These are phyloP conservation scores for Leavenworthia alabamica DNA, from an alignment of 345 rosid species.

Conservation along the genomic window DNA sequence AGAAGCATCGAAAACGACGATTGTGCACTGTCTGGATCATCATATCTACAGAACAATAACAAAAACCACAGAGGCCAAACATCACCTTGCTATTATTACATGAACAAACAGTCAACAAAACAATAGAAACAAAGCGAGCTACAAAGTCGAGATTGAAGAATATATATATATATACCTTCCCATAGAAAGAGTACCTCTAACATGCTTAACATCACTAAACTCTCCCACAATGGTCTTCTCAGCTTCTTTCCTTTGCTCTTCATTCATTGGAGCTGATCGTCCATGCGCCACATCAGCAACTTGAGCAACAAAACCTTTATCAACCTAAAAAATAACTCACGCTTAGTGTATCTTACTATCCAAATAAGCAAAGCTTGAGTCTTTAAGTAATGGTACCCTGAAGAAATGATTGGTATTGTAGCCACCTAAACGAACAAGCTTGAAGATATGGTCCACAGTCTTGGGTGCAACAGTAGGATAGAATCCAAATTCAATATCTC, in stretches of 20 bases:
- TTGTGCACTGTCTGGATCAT: conserved; percentile 81
- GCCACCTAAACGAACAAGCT: conserved; percentile 87
- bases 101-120: too few species aligned
- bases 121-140: neutral
- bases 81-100: too few species aligned
- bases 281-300: conserved; percentile 85
- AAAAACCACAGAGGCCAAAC: neutral
- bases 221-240: conserved; percentile 71
- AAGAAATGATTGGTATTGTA: conserved; percentile 89
- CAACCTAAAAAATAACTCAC: conserved; percentile 49
- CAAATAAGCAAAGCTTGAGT: conserved; percentile 4
- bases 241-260: conserved; percentile 65
- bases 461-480: conserved; percentile 79
- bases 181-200: conserved; percentile 84
- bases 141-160: neutral
- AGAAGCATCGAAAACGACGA: conserved; percentile 95
- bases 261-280: conserved; percentile 85
- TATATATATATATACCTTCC: conserved; percentile 72
- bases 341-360: neutral
- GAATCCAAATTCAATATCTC: conserved; percentile 91
- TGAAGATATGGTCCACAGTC: conserved; percentile 88
- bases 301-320: conserved; percentile 95
- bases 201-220: conserved; percentile 86
- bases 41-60: conserved; percentile 38
- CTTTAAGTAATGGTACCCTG: conserved; percentile 52